Conservation (phyloP, 129 eudicot species). For the Artemisia tridentata region DNA sequence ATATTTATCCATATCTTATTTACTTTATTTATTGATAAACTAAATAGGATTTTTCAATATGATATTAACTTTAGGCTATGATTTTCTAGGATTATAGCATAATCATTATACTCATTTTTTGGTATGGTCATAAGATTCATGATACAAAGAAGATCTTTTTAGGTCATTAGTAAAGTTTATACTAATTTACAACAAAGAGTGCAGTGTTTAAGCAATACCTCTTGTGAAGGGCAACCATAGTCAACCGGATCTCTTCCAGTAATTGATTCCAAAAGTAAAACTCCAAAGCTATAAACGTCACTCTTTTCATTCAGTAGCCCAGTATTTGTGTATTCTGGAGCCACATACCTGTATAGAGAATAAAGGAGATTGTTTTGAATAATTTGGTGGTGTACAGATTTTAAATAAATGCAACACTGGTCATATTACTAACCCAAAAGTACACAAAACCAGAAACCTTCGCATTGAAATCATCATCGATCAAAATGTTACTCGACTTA, state of each 20-base stretch:
- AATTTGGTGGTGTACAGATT: constrained; percentile 12
- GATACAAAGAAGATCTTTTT: background rate
- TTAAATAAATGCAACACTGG: background rate
- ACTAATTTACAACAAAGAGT: background rate
- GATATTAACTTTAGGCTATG: background rate
- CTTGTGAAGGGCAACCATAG: constrained; percentile 77
- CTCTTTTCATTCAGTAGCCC: constrained; percentile 87
- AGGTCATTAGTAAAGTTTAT: background rate
- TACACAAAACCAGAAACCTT: constrained; percentile 92
- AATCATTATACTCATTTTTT: too few relatives aligned
- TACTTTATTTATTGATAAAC: background rate
- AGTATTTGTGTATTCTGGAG: constrained; percentile 89
- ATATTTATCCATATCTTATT: background rate
- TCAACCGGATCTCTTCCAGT: constrained; percentile 92
- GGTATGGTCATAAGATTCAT: too few relatives aligned
- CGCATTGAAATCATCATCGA: constrained; percentile 72
- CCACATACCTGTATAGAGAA: constrained; percentile 55
- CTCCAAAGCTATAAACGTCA: constrained; percentile 88
- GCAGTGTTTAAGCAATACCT: constrained; percentile 41
- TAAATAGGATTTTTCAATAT: background rate
- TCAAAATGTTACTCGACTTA: constrained; percentile 79
- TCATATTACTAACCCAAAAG: constrained; percentile 72
- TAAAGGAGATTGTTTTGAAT: background rate
- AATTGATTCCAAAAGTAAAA: constrained; percentile 73
- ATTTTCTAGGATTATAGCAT: background rate